Conservation (phyloP, 2,329 filamentous ascomycete species). For the Cercospora sesami region DNA sequence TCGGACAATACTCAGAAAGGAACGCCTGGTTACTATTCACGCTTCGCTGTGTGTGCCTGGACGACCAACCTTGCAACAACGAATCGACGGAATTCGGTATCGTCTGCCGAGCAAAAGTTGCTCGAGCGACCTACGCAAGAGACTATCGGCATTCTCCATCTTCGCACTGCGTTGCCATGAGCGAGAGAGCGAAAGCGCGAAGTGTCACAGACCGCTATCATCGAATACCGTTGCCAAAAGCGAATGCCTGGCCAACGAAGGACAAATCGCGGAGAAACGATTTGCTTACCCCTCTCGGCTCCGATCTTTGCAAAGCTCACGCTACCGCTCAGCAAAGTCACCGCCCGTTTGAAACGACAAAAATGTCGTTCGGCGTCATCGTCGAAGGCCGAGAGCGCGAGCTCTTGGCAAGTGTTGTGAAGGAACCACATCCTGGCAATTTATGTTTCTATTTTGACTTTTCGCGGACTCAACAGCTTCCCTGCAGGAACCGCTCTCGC, state of each 20-base stretch:
- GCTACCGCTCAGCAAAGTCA: background rate
- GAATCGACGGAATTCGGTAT: background rate
- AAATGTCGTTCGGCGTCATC: background rate
- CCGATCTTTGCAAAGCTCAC: background rate
- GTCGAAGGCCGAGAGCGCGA: conserved; percentile 8
- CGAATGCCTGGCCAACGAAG: background rate
- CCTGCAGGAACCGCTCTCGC: background rate
- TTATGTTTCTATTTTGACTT: conserved; percentile 14
- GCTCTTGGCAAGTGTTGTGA: background rate
- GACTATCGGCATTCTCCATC: background rate
- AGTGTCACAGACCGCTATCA: conserved; percentile 3
- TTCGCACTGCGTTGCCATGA: background rate
- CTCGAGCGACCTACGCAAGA: background rate
- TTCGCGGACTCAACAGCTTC: background rate
- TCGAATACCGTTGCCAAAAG: background rate
- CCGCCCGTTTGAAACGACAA: conserved; percentile 3
- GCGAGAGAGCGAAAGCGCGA: conserved; percentile 5
- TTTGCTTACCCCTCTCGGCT: conserved; percentile 6
- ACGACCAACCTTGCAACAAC: background rate
- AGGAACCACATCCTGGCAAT: background rate
- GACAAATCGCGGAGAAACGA: background rate
- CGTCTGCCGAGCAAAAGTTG: background rate
- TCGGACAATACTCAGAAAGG: background rate
- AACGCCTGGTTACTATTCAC: background rate
- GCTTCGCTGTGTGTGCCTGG: background rate